Evolutionary conservation across 805 yeast genomes (phyloP).

Genomic region (Yarrowia keelungensis): DNA sequence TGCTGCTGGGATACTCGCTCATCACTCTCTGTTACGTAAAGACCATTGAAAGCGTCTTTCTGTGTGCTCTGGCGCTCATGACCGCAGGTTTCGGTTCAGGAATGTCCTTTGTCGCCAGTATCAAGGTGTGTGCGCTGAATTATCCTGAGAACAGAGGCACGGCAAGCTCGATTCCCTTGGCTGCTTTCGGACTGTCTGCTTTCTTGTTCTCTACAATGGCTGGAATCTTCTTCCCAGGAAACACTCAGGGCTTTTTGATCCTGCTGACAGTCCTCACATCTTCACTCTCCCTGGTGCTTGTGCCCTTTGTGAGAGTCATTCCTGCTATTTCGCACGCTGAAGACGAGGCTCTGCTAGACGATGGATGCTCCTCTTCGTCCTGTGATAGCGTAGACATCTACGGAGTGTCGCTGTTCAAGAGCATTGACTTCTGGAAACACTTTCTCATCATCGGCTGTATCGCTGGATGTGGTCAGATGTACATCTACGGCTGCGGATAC

Average conservation of each 20-base stretch:
- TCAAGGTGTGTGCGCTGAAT: conserved; percentile 75
- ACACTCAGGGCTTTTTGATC: conserved; percentile 62
- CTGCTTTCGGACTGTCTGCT: conserved; percentile 51
- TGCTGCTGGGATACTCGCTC: conserved; percentile 63
- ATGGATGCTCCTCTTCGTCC: conserved; percentile 18
- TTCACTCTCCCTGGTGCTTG: conserved; percentile 62
- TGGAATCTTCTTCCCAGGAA: conserved; percentile 60
- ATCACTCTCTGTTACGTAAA: conserved; percentile 57
- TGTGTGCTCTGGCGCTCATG: conserved; percentile 51
- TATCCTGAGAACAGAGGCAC: conserved; percentile 57
- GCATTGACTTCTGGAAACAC: conserved; percentile 43
- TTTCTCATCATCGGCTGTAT: conserved; percentile 57
- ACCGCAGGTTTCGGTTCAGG: conserved; percentile 74
- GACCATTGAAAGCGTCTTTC: conserved; percentile 50
- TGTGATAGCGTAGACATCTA: conserved; percentile 44
- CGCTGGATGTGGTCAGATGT: conserved; percentile 76
- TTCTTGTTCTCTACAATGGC: conserved; percentile 67
- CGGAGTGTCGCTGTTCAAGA: conserved; percentile 41
- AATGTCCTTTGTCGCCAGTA: conserved; percentile 64
- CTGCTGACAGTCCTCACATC: conserved; percentile 56
- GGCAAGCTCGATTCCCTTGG: conserved; percentile 26
- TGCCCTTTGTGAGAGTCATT: conserved; percentile 54
- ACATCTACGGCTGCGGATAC: conserved; percentile 75
- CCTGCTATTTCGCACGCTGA: conserved; percentile 2
- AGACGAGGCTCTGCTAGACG: conserved; percentile 18